phyloP scores from a whole-genome alignment of 805 yeast species.

The Teunomyces aglyptinius region DNA sequence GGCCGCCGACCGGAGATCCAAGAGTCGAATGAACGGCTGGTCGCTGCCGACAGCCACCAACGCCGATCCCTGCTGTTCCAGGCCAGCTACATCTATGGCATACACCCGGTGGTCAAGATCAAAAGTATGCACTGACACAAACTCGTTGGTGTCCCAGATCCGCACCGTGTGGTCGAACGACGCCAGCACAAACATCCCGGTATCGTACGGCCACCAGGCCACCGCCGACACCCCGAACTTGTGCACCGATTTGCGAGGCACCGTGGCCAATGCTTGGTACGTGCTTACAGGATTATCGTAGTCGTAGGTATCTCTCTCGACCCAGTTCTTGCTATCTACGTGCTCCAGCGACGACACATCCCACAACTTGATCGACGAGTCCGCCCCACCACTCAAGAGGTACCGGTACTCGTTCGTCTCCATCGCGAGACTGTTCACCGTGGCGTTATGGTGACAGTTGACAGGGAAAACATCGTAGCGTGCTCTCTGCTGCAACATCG shows the following conservation, averaged over 20 bases:
- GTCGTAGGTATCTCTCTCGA: conserved; percentile 27
- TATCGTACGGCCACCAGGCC: conserved; percentile 87
- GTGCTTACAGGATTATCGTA: conserved; percentile 30
- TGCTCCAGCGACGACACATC: conserved; percentile 34
- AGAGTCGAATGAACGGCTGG: conserved; percentile 62
- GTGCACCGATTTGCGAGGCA: conserved; percentile 49
- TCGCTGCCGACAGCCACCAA: conserved; percentile 71
- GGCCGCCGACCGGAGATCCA: conserved; percentile 73
- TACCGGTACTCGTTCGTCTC: conserved; percentile 47
- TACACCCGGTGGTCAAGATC: conserved; percentile 62
- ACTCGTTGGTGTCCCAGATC: conserved; percentile 73
- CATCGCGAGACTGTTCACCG: conserved; percentile 57
- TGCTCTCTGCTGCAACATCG: conserved; percentile 24
- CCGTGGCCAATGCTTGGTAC: conserved; percentile 26
- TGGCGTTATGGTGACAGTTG: conserved; percentile 48
- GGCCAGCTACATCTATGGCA: conserved; percentile 54
- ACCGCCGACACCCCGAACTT: conserved; percentile 69
- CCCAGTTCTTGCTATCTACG: conserved; percentile 12
- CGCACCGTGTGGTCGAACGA: conserved; percentile 77
- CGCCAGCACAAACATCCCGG: conserved; percentile 79
- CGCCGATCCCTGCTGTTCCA: conserved; percentile 32
- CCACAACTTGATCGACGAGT: conserved; percentile 68
- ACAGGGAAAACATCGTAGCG: conserved; percentile 33
- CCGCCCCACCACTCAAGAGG: conserved; percentile 71
- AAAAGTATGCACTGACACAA: conserved; percentile 67